These are phyloP conservation scores for Escovopsis sp. DNA, from an alignment of 2,329 filamentous ascomycete genomes.

Conservation along the genomic window DNA sequence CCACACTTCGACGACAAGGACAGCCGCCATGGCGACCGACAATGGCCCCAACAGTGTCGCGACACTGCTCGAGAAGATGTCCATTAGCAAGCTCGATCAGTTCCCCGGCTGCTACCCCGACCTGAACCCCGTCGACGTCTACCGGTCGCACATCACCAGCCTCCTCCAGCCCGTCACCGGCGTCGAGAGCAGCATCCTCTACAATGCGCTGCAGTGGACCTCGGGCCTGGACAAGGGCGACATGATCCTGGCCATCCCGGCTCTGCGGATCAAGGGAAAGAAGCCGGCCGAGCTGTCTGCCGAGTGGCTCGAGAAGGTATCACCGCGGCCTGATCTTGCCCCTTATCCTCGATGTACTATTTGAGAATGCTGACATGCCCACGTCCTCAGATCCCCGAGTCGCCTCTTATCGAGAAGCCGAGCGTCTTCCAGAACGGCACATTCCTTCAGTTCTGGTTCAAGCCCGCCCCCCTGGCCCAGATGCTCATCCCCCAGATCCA, in stretches of 20 bases:
- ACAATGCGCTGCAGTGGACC: constrained; percentile 65
- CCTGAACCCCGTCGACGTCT: constrained; percentile 64
- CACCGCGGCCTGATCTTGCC: not conserved
- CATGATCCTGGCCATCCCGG: constrained; percentile 61
- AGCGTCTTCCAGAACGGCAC: not conserved
- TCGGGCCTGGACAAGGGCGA: constrained; percentile 70
- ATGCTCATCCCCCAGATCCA: not conserved
- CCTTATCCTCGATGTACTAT: not conserved
- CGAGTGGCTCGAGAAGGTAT: constrained; percentile 48
- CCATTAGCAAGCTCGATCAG: constrained; percentile 33
- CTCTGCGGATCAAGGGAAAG: constrained; percentile 61
- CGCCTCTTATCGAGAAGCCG: constrained; percentile 2
- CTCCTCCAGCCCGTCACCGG: constrained; percentile 54
- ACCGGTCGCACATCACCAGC: constrained; percentile 61
- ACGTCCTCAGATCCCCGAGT: not conserved
- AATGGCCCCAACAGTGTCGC: not conserved
- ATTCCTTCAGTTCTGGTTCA: not conserved
- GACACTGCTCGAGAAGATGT: not conserved
- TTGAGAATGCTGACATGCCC: not conserved
- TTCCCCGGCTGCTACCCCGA: constrained; percentile 35
- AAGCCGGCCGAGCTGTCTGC: constrained; percentile 48
- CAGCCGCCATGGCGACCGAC: not conserved
- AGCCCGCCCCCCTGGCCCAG: not conserved
- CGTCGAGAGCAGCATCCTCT: constrained; percentile 56
- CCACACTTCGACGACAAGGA: not conserved